These are phyloP conservation scores for Oryza glumipatula DNA, from an alignment of 176 grass and related monocot genomes.

Conservation along the genomic window DNA sequence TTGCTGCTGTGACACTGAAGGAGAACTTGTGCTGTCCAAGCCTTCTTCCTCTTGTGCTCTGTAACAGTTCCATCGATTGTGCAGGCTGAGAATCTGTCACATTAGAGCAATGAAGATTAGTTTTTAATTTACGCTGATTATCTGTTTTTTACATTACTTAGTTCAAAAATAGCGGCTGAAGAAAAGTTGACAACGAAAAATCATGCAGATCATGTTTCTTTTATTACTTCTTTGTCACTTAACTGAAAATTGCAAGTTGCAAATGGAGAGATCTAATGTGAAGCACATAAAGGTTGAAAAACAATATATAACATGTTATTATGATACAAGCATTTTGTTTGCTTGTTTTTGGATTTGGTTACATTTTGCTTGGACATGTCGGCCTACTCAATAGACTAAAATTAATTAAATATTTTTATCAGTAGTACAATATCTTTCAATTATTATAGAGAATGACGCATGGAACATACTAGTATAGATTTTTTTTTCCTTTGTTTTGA, in stretches of 20 bases:
- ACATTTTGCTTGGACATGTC: neutral
- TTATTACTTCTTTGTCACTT: neutral
- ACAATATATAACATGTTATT: neutral
- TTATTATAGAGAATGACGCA: neutral
- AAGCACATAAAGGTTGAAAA: neutral
- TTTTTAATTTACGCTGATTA: neutral
- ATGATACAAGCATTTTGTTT: neutral
- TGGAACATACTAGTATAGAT: no score
- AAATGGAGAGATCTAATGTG: neutral
- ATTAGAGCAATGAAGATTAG: neutral
- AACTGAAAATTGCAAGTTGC: neutral
- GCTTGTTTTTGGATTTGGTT: neutral
- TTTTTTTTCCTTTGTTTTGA: neutral
- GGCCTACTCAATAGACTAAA: neutral
- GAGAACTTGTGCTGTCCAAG: neutral
- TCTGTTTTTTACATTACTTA: neutral
- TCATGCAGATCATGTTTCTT: neutral
- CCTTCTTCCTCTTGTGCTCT: constrained; percentile 31
- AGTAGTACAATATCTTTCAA: neutral
- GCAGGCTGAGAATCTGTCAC: constrained; percentile 78
- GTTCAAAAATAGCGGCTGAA: neutral
- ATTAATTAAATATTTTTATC: neutral
- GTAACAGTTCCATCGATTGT: constrained; percentile 82
- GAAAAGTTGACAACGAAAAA: neutral
- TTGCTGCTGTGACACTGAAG: neutral